Conservation (phyloP, 805 yeast genomes). For the Nakazawaea laoshanensis region DNA sequence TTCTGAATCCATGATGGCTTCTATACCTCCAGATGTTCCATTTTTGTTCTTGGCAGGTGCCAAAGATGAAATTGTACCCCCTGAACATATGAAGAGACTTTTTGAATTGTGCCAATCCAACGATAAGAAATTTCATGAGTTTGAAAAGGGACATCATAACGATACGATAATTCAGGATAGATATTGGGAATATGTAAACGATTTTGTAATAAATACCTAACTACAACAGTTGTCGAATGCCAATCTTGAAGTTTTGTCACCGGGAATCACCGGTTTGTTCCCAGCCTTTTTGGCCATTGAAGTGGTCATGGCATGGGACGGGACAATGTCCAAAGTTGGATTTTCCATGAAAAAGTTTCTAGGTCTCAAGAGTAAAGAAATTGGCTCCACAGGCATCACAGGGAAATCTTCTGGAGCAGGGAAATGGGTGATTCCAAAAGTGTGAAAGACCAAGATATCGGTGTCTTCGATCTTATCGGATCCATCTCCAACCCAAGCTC, state of each 20-base stretch:
- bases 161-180: conserved; percentile 69
- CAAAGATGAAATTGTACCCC: conserved; percentile 88
- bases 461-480: conserved; percentile 50
- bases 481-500: conserved; percentile 63
- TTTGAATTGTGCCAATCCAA: conserved; percentile 42
- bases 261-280: conserved; percentile 29
- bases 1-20: conserved; percentile 51
- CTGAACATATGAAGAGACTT: conserved; percentile 62
- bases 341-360: conserved; percentile 72
- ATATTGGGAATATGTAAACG: conserved; percentile 67
- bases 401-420: conserved; percentile 91
- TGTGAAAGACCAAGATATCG: conserved; percentile 70
- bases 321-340: conserved; percentile 69
- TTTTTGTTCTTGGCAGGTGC: conserved; percentile 64
- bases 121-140: conserved; percentile 45
- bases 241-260: conserved; percentile 42
- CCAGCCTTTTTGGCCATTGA: conserved; percentile 30
- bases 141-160: conserved; percentile 64
- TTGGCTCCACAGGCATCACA: conserved; percentile 81
- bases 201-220: conserved; percentile 30
- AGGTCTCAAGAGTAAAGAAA: conserved; percentile 67
- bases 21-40: conserved; percentile 48
- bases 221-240: conserved; percentile 29
- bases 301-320: conserved; percentile 47
- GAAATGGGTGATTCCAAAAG: conserved; percentile 79